Conservation (phyloP, 208 protist species). For the Trypanosoma mega region DNA sequence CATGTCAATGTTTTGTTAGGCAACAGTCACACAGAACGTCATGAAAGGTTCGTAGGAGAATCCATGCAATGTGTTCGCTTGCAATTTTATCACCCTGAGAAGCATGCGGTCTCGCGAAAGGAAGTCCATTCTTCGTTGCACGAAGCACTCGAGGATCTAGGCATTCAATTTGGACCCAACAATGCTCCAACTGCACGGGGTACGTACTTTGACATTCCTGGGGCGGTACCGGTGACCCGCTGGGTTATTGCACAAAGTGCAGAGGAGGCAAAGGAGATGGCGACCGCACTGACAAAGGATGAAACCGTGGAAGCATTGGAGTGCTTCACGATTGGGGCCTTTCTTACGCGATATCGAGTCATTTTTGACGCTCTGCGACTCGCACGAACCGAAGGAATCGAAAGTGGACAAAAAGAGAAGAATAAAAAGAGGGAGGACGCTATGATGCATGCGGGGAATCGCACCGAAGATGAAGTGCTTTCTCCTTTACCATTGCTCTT, state of each 20-base stretch:
- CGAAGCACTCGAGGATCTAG: too few relatives aligned
- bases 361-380: background rate
- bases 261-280: background rate
- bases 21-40: too few relatives aligned
- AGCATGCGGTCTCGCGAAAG: too few relatives aligned
- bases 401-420: background rate
- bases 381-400: too few relatives aligned
- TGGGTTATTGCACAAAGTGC: conserved; percentile 9
- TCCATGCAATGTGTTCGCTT: too few relatives aligned
- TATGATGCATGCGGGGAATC: background rate
- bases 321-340: background rate
- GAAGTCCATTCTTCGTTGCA: too few relatives aligned
- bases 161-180: too few relatives aligned
- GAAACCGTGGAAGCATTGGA: background rate
- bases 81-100: too few relatives aligned
- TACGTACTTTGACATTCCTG: conserved; percentile 1
- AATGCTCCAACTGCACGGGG: too few relatives aligned
- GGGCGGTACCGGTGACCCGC: background rate
- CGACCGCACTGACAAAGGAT: background rate
- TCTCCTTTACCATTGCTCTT: conserved; percentile 15
- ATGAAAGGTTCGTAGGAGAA: too few relatives aligned
- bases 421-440: background rate
- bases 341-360: background rate
- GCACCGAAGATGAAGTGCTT: background rate
- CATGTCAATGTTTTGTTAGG: background rate